phyloP scores from a whole-genome alignment of 75 land plant species.

The Azolla pinnata region DNA sequence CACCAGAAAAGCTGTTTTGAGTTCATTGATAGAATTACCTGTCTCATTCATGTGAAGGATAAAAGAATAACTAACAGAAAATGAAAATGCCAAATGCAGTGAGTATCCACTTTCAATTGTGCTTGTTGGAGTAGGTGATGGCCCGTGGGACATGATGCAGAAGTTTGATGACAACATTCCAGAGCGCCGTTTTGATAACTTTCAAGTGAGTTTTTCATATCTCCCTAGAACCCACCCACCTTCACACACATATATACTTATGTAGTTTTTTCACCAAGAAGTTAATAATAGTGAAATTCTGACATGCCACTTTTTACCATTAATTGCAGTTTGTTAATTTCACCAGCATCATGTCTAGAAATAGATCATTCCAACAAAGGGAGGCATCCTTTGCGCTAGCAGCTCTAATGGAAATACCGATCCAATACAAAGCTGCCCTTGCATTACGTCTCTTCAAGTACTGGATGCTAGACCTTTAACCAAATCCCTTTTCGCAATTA shows the following conservation, averaged over 20 bases:
- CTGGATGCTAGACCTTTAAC: no score
- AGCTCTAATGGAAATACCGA: constrained; percentile 51
- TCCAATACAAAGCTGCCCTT: constrained; percentile 34
- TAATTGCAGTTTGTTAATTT: constrained; percentile 60
- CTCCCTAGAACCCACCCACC: no score
- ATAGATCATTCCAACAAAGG: constrained; percentile 11
- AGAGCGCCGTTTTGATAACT: constrained; percentile 12
- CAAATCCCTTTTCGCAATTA: no score
- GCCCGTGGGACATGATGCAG: constrained; percentile 19
- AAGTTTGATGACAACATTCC: constrained; percentile 14
- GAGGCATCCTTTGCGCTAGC: constrained; percentile 43
- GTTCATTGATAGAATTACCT: no score
- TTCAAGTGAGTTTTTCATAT: no score
- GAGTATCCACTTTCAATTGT: constrained; percentile 14
- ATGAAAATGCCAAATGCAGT: constrained; percentile 5
- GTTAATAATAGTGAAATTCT: no score
- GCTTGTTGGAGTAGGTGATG: constrained; percentile 20
- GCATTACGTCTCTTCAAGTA: constrained; percentile 21
- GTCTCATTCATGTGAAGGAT: no score
- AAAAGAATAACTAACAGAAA: no score
- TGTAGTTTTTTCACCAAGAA: no score
- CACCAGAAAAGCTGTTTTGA: no score
- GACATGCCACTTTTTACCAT: no score
- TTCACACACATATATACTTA: no score
- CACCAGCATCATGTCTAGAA: constrained; percentile 42